A percentile compares a stretch with the other conserved stretches of the same genome.
Evolutionary conservation across 73 alveolate genomes (phyloP).

Genomic region (Stentor coeruleus): DNA sequence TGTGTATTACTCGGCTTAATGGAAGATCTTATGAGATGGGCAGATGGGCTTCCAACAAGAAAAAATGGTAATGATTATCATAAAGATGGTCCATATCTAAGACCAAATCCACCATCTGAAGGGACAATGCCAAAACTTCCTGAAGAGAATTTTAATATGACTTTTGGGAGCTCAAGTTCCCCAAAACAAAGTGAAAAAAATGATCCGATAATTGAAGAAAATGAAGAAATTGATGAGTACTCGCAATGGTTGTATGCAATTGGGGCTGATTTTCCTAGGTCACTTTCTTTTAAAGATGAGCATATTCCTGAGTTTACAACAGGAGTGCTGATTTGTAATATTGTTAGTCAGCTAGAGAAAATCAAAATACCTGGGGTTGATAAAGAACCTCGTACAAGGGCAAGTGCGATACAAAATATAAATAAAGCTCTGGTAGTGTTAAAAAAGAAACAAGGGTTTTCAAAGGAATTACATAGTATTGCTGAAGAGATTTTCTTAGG

Average conservation of each 20-base stretch:
- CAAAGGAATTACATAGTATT: not conserved
- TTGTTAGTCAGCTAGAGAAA: not conserved
- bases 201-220: not conserved
- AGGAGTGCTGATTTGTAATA: not conserved
- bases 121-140: not conserved
- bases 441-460: not conserved
- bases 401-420: not conserved
- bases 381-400: not conserved
- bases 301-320: not conserved
- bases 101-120: not conserved
- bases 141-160: no score
- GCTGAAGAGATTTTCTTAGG: conserved; percentile 1
- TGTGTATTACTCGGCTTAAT: not conserved
- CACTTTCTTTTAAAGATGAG: not conserved
- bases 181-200: not conserved
- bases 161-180: not conserved
- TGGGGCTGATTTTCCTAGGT: not conserved
- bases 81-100: conserved; percentile 56
- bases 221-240: not conserved
- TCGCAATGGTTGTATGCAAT: not conserved
- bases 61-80: conserved; percentile 38
- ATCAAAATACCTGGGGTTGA: not conserved
- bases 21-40: not conserved
- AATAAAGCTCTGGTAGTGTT: conserved; percentile 8
- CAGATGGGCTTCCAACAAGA: not conserved